These are phyloP conservation scores for Penicillium sp. DNA, from an alignment of 2,329 filamentous ascomycete species.

Conservation along the genomic window DNA sequence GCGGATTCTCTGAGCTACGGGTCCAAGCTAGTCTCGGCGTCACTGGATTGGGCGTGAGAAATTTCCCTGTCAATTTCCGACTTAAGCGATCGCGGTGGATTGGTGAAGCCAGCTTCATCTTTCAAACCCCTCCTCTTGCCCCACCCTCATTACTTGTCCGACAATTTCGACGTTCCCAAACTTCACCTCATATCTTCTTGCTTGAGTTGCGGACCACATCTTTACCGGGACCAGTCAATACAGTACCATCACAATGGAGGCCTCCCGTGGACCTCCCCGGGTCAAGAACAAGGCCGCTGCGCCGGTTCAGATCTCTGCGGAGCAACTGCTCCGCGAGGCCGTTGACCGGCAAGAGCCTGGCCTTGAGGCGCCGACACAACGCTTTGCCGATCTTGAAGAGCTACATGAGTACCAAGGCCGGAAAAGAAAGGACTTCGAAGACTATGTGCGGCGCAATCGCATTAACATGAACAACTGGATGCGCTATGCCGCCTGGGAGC, in stretches of 20 bases:
- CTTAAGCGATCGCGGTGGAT: not conserved
- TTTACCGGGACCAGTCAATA: not conserved
- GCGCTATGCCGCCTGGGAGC: conserved; percentile 94
- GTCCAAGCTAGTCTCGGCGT: conserved; percentile 4
- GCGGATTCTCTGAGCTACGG: conserved; percentile 2
- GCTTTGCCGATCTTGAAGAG: conserved; percentile 95
- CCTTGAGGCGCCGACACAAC: conserved; percentile 86
- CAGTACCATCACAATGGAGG: conserved; percentile 67
- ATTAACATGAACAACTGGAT: conserved; percentile 99
- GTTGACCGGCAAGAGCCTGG: conserved; percentile 91
- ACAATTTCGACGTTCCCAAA: conserved; percentile 1
- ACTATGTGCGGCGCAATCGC: conserved; percentile 92
- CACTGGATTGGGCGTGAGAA: conserved; percentile 6
- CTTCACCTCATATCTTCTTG: not conserved
- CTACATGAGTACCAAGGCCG: conserved; percentile 95
- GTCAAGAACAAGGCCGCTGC: conserved; percentile 99
- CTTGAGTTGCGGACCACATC: not conserved
- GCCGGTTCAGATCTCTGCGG: conserved; percentile 87
- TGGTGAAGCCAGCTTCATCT: not conserved
- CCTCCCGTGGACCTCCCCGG: conserved; percentile 83
- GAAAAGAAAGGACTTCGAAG: conserved; percentile 94
- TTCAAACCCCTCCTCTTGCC: not conserved
- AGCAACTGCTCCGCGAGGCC: conserved; percentile 94
- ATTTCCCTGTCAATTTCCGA: not conserved
- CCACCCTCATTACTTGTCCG: not conserved